These are phyloP conservation scores for Terana coerulea DNA, from an alignment of 768 basidiomycete species.

Conservation along the genomic window DNA sequence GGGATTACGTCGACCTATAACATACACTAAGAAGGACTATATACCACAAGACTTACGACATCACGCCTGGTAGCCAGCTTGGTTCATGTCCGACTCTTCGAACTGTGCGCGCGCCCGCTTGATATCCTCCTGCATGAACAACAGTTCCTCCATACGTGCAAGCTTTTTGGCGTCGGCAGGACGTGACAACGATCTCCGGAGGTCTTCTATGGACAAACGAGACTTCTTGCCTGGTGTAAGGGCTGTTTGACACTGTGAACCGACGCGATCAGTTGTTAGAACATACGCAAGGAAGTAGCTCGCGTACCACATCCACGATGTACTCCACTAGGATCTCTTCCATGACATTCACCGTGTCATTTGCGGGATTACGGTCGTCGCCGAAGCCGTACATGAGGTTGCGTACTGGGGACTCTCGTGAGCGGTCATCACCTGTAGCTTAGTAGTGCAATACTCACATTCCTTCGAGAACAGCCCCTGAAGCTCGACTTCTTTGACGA, in stretches of 20 bases:
- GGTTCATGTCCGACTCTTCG: conserved; percentile 47
- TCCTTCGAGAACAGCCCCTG: conserved; percentile 81
- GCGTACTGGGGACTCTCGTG: conserved; percentile 58
- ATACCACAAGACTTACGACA: too few relatives aligned
- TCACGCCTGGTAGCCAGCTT: conserved; percentile 40
- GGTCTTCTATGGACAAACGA: conserved; percentile 82
- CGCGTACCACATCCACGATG: conserved; percentile 82
- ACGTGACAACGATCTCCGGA: conserved; percentile 73
- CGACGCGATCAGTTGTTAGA: background rate
- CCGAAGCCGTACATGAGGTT: conserved; percentile 93
- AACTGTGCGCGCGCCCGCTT: conserved; percentile 84
- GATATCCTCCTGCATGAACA: conserved; percentile 94
- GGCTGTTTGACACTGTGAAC: conserved; percentile 64
- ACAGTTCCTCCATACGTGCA: conserved; percentile 85
- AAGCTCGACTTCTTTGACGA: conserved; percentile 62
- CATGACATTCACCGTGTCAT: conserved; percentile 87
- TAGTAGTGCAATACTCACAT: conserved; percentile 55
- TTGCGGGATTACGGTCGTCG: conserved; percentile 84
- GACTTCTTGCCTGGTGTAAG: conserved; percentile 66
- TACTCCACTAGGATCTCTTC: conserved; percentile 92
- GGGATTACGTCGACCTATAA: too few relatives aligned
- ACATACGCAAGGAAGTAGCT: conserved; percentile 7
- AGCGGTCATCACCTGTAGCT: conserved; percentile 9
- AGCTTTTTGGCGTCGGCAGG: conserved; percentile 92
- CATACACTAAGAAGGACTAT: too few relatives aligned